Percentiles rank a stretch among this genome's conserved stretches.
phyloP scores from a whole-genome alignment of 2,329 filamentous ascomycete species.

The Aureobasidium sp. region DNA sequence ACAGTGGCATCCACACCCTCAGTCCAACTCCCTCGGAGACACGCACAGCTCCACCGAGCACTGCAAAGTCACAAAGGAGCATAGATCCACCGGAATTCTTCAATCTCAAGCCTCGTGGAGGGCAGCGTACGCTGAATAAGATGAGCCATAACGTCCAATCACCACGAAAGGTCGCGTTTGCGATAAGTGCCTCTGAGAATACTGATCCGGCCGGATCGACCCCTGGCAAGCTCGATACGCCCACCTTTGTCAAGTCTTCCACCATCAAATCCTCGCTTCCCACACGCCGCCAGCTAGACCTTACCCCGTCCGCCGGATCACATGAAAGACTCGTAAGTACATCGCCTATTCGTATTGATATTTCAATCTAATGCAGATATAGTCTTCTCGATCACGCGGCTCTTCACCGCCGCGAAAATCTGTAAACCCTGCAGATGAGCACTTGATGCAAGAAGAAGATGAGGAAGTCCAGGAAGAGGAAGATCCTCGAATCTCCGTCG shows the following conservation, averaged over 20 bases:
- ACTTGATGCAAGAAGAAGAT: slow-evolving; percentile 19
- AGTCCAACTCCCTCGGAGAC: background rate
- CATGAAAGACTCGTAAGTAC: slow-evolving; percentile 14
- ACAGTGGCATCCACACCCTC: background rate
- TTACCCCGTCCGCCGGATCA: background rate
- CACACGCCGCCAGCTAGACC: background rate
- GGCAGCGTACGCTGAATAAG: slow-evolving; percentile 20
- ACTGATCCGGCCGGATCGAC: background rate
- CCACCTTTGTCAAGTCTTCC: slow-evolving; percentile 17
- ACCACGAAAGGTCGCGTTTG: slow-evolving; percentile 15
- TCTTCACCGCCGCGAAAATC: slow-evolving; percentile 19
- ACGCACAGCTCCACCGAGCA: slow-evolving; percentile 19
- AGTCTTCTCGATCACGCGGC: slow-evolving; percentile 11
- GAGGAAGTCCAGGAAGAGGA: slow-evolving; percentile 18
- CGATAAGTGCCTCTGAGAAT: slow-evolving; percentile 23
- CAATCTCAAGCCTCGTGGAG: slow-evolving; percentile 23
- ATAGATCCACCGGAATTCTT: slow-evolving; percentile 28
- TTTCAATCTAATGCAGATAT: slow-evolving; percentile 20
- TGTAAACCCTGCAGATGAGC: slow-evolving; percentile 16
- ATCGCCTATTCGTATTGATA: slow-evolving; percentile 4
- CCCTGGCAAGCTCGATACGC: slow-evolving; percentile 20
- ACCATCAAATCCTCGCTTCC: background rate
- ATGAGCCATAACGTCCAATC: slow-evolving; percentile 10
- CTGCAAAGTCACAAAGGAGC: slow-evolving; percentile 15
- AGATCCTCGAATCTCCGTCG: slow-evolving; percentile 28